Base-by-base conservation (phyloP, 805 yeast species). In the Saccharomycopsis guyanensis region DNA sequence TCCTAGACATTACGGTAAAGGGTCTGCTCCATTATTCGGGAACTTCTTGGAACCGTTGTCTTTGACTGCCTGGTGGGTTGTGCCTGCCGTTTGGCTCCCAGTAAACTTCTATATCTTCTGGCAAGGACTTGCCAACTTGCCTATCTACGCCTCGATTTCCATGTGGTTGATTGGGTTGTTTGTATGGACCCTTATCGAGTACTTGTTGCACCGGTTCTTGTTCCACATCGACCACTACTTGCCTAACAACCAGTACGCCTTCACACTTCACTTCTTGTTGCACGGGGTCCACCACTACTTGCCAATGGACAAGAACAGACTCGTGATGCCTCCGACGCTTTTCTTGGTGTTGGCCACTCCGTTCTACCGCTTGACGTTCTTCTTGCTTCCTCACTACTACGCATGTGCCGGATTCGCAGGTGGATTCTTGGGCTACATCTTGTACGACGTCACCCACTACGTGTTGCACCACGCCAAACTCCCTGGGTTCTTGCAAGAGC, bases 221-320 rank as follows among this genome's bases (percentile, higher is more conserved):
- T 93, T 93, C 80, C 99, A 93, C 62, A 69, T 93, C 59, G 99
- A 93, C 63, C 70, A 78, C 43, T 76, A 81, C 61, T 72, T 94
- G 49, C 99, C 99, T 12, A 84, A 86, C 53, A 75, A 84, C 64
- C 81, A 78, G 42, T 40, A 75, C 18, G 84, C 86, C 5, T 80
- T 84, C 58, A 77, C 95, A 1, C 49, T 88, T 37, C 99, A 93
- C 65, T 93, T 93, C 71, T 64, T 88, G 49, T 70, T 91, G 55
- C 99, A 93, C 58, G 99, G 99, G 47, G 83, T 89, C 43, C 99
- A 93, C 64, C 99, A 93, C 65, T 93, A 86, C 64, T 73, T 93
- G 56, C 99, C 99, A 53, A 93, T 94, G 98, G 99, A 93, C 68
- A 77, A 76, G 50, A 71, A 78, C 62, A 79, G 99, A 62, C 75